Evolutionary conservation across 441 rosid species (phyloP).

Genomic region (Bruguiera hainesii): DNA sequence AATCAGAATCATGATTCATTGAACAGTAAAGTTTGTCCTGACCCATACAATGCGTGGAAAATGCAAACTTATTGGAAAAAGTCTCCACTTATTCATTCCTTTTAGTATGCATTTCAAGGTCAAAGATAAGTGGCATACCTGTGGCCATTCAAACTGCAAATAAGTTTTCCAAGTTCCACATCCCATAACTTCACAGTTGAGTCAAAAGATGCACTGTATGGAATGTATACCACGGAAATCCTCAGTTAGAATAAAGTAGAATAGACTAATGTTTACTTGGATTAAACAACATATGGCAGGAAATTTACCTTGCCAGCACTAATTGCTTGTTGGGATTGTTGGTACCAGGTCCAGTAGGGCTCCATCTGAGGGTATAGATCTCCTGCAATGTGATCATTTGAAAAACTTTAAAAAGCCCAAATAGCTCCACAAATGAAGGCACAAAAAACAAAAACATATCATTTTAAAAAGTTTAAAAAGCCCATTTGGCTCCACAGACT

Average conservation of each 20-base stretch:
- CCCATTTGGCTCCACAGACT: background rate
- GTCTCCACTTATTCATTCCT: too few relatives aligned
- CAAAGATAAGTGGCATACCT: conserved; percentile 39
- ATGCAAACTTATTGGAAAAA: too few relatives aligned
- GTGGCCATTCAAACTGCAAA: conserved; percentile 89
- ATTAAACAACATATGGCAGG: background rate
- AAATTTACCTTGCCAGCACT: conserved; percentile 75
- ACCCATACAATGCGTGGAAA: too few relatives aligned
- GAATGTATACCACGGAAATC: conserved; percentile 7
- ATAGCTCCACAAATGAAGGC: background rate
- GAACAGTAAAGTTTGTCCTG: too few relatives aligned
- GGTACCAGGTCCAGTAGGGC: conserved; percentile 91
- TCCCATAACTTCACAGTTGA: conserved; percentile 97
- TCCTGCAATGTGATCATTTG: conserved; percentile 47
- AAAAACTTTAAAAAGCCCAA: conserved; percentile 3
- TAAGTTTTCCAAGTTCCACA: conserved; percentile 83
- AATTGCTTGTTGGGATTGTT: conserved; percentile 90
- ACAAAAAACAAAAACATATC: too few relatives aligned
- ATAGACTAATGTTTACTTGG: background rate
- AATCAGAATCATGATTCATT: too few relatives aligned
- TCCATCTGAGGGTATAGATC: conserved; percentile 96
- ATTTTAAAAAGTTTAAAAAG: conserved; percentile 2
- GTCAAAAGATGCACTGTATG: conserved; percentile 91
- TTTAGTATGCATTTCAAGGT: background rate
- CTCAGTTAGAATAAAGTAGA: conserved; percentile 3